Evolutionary conservation across 2,329 filamentous ascomycete species (phyloP).

Genomic region (Botryosphaeria dothidea): DNA sequence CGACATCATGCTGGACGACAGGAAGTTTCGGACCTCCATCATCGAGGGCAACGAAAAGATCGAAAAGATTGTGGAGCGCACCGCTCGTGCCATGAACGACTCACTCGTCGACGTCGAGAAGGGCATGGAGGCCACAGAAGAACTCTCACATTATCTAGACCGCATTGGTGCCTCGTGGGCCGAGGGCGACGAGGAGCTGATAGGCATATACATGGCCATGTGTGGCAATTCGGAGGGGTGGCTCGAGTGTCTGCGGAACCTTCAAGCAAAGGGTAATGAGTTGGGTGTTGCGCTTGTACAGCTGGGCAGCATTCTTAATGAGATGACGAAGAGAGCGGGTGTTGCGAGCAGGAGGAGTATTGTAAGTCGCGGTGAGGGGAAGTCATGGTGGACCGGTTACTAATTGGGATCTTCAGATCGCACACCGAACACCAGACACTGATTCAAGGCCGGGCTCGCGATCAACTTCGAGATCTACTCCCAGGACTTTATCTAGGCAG

Average conservation of each 20-base stretch:
- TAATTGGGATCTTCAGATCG: constrained; percentile 17
- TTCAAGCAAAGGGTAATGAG: constrained; percentile 71
- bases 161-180: constrained; percentile 64
- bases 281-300: constrained; percentile 70
- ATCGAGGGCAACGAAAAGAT: constrained; percentile 88
- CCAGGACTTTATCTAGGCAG: neutral
- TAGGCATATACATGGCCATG: constrained; percentile 84
- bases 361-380: constrained; percentile 51
- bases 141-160: constrained; percentile 74
- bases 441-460: constrained; percentile 16
- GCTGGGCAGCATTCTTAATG: constrained; percentile 74
- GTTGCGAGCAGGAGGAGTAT: constrained; percentile 77
- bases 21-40: constrained; percentile 77
- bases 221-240: constrained; percentile 89
- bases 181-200: constrained; percentile 60
- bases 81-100: constrained; percentile 73
- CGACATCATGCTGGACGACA: constrained; percentile 83
- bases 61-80: constrained; percentile 82
- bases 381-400: neutral
- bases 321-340: constrained; percentile 84
- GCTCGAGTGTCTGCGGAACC: constrained; percentile 74
- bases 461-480: constrained; percentile 16
- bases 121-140: constrained; percentile 72
- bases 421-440: constrained; percentile 12
- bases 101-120: constrained; percentile 76